Base-by-base conservation (phyloP, 1,139 yeast species). In the Scheffersomyces parashehatae region DNA sequence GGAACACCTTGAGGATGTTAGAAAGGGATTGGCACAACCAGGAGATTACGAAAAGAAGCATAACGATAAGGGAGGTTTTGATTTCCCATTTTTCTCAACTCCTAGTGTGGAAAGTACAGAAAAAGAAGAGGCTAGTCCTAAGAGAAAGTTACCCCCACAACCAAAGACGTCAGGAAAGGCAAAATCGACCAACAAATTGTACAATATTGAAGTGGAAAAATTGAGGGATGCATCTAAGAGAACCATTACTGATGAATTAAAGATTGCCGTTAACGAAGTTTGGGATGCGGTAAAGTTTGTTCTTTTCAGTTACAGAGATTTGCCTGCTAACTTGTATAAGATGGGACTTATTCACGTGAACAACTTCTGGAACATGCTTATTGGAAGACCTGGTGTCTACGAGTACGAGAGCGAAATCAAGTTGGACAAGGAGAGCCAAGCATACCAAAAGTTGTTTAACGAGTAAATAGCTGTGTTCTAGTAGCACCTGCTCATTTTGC, bases 281-380 rank as follows among this genome's bases (percentile, higher is more conserved):
- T 62, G 65, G 52, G 76, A 68, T n/a, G 96, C 95, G 0, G 57
- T 88, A 34, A 68, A 66, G 49, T 90, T 88, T 65, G 80, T 93
- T 20, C 65, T 81, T 44, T 59, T 65, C 30, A 83, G 96, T 41
- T 93, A 91, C 63, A 58, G 75, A 42, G 75, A 82, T 37, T 78
- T 93, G 52, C 98, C 98, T 13, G 67, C 70, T 42, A 76, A 82
- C 45, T 40, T 86, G 2, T 81, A 79, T 66, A 74, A 77, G 41
- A 51, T 81, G 42, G 55, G 70, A 3, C 52, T 88, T 40, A 66
- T 74, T 41, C 71, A 80, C 48, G 46, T 80, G 36, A 78, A 76
- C 50, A 66, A 72, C 37, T 75, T 78, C 64, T 93, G 97, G 97
- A 83, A 85, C 59, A 61, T 61, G 28, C 88, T 89, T 58, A 75